Evolutionary conservation across 805 yeast genomes (phyloP).

Genomic region (Wickerhamiella siamensis): DNA sequence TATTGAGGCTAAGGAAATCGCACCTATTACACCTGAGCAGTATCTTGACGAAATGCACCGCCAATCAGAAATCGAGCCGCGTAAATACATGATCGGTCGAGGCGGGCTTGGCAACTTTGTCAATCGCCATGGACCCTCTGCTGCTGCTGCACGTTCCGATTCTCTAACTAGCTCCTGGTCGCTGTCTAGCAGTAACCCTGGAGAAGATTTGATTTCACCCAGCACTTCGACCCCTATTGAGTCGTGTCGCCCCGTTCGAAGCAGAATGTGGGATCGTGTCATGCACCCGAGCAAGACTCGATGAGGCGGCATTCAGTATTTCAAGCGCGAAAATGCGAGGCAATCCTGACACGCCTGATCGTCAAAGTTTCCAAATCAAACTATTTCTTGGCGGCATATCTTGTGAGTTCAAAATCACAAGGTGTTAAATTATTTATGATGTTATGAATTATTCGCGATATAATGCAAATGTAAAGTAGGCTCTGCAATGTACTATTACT

Average conservation of each 20-base stretch:
- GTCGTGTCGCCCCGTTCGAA: conserved; percentile 1
- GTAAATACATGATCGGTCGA: conserved; percentile 25
- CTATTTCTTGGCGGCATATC: no score
- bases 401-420: no score
- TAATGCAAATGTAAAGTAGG: neutral
- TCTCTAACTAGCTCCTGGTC: neutral
- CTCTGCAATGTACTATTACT: no score
- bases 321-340: no score
- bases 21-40: conserved; percentile 22
- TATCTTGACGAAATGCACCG: conserved; percentile 23
- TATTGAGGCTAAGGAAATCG: conserved; percentile 20
- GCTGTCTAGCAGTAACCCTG: neutral
- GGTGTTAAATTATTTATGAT: neutral
- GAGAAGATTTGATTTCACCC: neutral
- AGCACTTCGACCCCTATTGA: conserved; percentile 2
- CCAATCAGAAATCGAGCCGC: conserved; percentile 22
- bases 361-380: no score
- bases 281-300: conserved; percentile 5
- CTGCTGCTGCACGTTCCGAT: neutral
- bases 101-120: conserved; percentile 27
- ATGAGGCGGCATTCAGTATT: neutral
- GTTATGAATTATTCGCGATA: neutral
- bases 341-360: no score
- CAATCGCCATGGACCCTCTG: neutral
- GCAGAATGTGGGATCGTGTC: conserved; percentile 6